Evolutionary conservation across 2,329 filamentous ascomycete genomes (phyloP).

Genomic region (Alternaria brassicae): DNA sequence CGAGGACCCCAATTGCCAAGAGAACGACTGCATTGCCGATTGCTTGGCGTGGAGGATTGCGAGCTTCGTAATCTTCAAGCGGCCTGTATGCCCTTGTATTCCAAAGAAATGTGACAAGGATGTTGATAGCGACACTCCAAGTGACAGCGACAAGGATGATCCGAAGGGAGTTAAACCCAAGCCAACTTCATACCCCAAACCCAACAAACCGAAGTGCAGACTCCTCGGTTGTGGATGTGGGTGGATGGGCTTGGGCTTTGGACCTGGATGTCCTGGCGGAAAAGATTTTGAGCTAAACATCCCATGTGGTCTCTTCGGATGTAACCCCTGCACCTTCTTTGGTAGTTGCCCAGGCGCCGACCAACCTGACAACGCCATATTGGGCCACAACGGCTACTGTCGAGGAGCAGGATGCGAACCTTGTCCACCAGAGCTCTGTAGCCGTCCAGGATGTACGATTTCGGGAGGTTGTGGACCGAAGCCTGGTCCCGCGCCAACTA

Average conservation of each 20-base stretch:
- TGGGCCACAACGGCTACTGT: constrained; percentile 31
- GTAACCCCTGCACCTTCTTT: constrained; percentile 22
- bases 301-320: constrained; percentile 30
- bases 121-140: constrained; percentile 13
- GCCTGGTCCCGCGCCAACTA: constrained; percentile 24
- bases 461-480: constrained; percentile 28
- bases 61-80: constrained; percentile 15
- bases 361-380: constrained; percentile 4
- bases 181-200: constrained; percentile 9
- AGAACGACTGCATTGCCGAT: constrained; percentile 18
- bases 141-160: constrained; percentile 15
- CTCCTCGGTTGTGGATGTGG: constrained; percentile 35
- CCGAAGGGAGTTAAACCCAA: constrained; percentile 2
- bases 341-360: constrained; percentile 24
- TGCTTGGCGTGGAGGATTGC: constrained; percentile 9
- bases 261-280: constrained; percentile 20
- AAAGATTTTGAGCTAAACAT: constrained; percentile 3
- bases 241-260: constrained; percentile 32
- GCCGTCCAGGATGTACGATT: constrained; percentile 17
- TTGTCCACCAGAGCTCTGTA: constrained; percentile 30
- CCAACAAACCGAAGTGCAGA: constrained; percentile 15
- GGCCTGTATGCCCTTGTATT: constrained; percentile 21
- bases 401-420: constrained; percentile 19
- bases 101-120: constrained; percentile 16
- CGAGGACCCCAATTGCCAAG: constrained; percentile 14